phyloP scores from a whole-genome alignment of 805 yeast species.

The Priceomyces melissophilus region DNA sequence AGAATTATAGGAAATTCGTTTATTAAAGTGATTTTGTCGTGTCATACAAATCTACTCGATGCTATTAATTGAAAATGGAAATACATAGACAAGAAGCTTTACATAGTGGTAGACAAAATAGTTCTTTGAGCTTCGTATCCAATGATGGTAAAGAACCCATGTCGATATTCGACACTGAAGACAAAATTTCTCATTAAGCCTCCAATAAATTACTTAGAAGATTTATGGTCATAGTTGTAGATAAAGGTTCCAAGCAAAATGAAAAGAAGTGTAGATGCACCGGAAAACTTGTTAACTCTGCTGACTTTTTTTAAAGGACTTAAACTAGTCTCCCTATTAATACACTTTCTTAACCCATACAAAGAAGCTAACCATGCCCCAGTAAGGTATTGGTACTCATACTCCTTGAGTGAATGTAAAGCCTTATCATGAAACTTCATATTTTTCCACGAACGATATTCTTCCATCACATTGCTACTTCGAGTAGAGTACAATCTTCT shows the following conservation, averaged over 20 bases:
- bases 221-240: too few relatives aligned
- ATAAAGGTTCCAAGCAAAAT: conserved; percentile 56
- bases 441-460: conserved; percentile 32
- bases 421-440: conserved; percentile 28
- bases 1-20: too few relatives aligned
- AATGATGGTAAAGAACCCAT: too few relatives aligned
- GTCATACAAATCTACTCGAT: too few relatives aligned
- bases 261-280: conserved; percentile 70
- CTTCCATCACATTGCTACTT: conserved; percentile 29
- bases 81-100: too few relatives aligned
- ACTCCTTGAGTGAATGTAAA: conserved; percentile 22
- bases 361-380: conserved; percentile 39
- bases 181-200: too few relatives aligned
- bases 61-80: too few relatives aligned
- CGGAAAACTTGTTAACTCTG: conserved; percentile 86
- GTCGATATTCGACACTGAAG: too few relatives aligned
- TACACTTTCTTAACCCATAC: conserved; percentile 69
- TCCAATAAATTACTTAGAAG: too few relatives aligned
- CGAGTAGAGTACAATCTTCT: conserved; percentile 30
- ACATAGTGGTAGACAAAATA: too few relatives aligned
- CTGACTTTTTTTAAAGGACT: conserved; percentile 76
- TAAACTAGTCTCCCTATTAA: conserved; percentile 72
- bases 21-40: too few relatives aligned
- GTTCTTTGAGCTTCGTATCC: too few relatives aligned
- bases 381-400: conserved; percentile 36